phyloP scores from a whole-genome alignment of 257 asterid genomes.

The Perilla frutescens region DNA sequence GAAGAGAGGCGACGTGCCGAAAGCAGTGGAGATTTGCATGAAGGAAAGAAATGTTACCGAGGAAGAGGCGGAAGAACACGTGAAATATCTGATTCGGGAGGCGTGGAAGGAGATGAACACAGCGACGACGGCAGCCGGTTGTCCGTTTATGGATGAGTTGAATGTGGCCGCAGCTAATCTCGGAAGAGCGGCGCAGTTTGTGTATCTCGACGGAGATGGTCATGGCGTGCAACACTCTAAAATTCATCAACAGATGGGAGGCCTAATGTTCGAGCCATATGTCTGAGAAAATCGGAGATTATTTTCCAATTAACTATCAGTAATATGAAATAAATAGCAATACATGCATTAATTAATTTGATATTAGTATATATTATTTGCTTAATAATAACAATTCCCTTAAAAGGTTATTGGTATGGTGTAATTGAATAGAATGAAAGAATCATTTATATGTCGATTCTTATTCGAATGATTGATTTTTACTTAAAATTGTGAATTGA shows the following conservation, averaged over 20 bases:
- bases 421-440: too few species aligned
- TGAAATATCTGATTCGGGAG: constrained; percentile 29
- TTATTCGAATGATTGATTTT: too few species aligned
- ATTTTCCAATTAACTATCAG: too few species aligned
- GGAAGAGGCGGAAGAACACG: constrained; percentile 29
- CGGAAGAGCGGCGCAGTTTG: constrained; percentile 53
- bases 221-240: constrained; percentile 31
- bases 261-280: constrained; percentile 41
- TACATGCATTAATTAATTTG: too few species aligned
- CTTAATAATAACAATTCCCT: too few species aligned
- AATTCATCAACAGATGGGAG: constrained; percentile 32
- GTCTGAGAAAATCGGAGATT: too few species aligned
- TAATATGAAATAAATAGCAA: too few species aligned
- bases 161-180: constrained; percentile 40
- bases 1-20: constrained; percentile 42
- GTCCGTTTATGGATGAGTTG: constrained; percentile 31
- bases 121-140: constrained; percentile 6
- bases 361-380: too few species aligned
- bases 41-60: constrained; percentile 38
- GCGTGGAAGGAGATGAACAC: constrained; percentile 51
- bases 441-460: too few species aligned
- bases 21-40: constrained; percentile 50
- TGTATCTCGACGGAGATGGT: constrained; percentile 62
- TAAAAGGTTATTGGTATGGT: too few species aligned
- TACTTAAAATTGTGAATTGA: too few species aligned